Evolutionary conservation across 2,329 filamentous ascomycete species (phyloP).

Genomic region (Venturia asperata): DNA sequence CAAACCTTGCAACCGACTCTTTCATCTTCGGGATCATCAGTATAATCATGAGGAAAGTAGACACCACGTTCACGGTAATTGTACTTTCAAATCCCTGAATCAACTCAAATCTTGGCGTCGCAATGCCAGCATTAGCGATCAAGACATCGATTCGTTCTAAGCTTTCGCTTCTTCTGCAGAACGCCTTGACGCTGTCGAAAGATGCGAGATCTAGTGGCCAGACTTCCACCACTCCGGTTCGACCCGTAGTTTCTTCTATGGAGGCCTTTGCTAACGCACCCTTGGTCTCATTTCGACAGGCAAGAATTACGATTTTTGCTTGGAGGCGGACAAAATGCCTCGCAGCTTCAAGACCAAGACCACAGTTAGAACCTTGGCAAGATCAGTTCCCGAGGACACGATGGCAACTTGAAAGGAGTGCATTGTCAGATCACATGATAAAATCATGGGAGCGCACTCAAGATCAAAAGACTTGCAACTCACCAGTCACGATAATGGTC

Average conservation of each 20-base stretch:
- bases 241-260: constrained; percentile 33
- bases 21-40: constrained; percentile 27
- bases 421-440: no score
- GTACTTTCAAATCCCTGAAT: constrained; percentile 28
- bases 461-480: no score
- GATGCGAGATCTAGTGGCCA: constrained; percentile 40
- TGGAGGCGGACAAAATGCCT: constrained; percentile 36
- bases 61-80: constrained; percentile 36
- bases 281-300: constrained; percentile 37
- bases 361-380: constrained; percentile 43
- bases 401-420: no score
- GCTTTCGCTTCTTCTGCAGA: constrained; percentile 26
- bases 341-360: constrained; percentile 42
- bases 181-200: constrained; percentile 33
- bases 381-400: no score
- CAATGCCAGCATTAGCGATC: constrained; percentile 36
- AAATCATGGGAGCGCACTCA: no score
- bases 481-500: constrained; percentile 40
- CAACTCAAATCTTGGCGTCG: constrained; percentile 25
- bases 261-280: constrained; percentile 38
- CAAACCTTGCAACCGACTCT: not conserved
- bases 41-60: constrained; percentile 33
- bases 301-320: constrained; percentile 40
- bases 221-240: constrained; percentile 35
- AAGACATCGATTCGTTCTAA: constrained; percentile 32